Conservation (phyloP, 106 monocot species). For the Acanthochlamys bracteata region DNA sequence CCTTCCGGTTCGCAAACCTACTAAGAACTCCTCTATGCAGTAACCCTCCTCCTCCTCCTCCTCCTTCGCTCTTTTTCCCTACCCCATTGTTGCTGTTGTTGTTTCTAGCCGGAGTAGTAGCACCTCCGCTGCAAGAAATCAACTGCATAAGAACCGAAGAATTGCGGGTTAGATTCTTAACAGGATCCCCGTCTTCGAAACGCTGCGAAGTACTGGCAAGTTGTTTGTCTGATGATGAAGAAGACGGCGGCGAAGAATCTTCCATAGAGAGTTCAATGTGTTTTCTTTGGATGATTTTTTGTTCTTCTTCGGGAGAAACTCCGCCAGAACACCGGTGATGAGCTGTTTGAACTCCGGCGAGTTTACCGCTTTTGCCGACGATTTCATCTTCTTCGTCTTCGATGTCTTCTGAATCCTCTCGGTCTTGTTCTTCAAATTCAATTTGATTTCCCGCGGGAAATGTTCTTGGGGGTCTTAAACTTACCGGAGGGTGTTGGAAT, state of each 20-base stretch:
- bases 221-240: constrained; percentile 54
- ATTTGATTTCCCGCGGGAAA: constrained; percentile 14
- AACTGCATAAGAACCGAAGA: constrained; percentile 61
- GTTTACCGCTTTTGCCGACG: background rate
- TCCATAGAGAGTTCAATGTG: constrained; percentile 41
- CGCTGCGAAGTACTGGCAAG: background rate
- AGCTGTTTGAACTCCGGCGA: background rate
- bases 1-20: constrained; percentile 20
- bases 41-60: constrained; percentile 38
- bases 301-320: constrained; percentile 29
- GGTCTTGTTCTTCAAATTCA: constrained; percentile 11
- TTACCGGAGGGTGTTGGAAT: constrained; percentile 26
- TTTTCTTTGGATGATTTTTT: background rate
- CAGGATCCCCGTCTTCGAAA: constrained; percentile 21
- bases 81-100: background rate
- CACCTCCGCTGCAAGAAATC: constrained; percentile 56
- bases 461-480: constrained; percentile 9
- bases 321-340: constrained; percentile 18
- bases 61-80: constrained; percentile 9
- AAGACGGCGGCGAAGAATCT: constrained; percentile 39
- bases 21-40: constrained; percentile 23
- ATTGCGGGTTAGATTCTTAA: background rate
- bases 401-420: constrained; percentile 18
- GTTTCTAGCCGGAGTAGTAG: constrained; percentile 11
- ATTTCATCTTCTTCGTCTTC: constrained; percentile 21